phyloP scores from a whole-genome alignment of 2,329 filamentous ascomycete species.

The Fusarium napiforme region DNA sequence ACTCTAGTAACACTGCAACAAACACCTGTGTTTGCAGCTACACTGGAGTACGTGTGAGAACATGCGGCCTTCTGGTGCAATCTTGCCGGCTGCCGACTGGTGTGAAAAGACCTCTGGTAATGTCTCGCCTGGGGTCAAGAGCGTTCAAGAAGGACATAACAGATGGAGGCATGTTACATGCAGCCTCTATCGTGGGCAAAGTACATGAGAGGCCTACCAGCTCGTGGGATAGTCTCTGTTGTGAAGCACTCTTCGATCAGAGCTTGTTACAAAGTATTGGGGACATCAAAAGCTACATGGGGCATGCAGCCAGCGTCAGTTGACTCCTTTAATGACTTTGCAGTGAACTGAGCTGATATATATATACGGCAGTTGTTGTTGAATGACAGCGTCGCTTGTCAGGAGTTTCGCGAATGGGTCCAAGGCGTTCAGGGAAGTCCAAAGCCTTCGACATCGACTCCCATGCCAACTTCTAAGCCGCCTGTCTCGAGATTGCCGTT shows the following conservation, averaged over 20 bases:
- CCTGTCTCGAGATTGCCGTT: background rate
- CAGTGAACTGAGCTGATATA: background rate
- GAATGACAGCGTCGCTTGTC: no score
- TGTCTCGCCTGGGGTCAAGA: background rate
- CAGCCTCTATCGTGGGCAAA: no score
- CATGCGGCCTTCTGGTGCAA: background rate
- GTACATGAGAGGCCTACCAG: background rate
- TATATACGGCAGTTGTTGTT: no score
- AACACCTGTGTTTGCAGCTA: background rate
- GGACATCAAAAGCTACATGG: constrained; percentile 20
- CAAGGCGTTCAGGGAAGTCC: background rate
- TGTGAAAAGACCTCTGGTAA: background rate
- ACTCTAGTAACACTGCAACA: accelerated
- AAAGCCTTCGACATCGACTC: accelerated
- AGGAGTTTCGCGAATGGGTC: constrained; percentile 11
- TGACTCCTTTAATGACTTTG: no score
- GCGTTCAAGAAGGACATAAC: accelerated
- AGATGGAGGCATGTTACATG: no score
- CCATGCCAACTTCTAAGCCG: accelerated
- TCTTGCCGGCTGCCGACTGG: background rate
- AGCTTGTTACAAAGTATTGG: constrained; percentile 19
- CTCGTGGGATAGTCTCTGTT: constrained; percentile 7
- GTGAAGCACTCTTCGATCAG: constrained; percentile 16
- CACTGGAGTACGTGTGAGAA: background rate
- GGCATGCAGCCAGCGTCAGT: no score